A percentile compares a stretch with the other conserved stretches of the same genome.
Evolutionary conservation across 257 asterid species (phyloP).

Genomic region (Solanum gracilifrons): DNA sequence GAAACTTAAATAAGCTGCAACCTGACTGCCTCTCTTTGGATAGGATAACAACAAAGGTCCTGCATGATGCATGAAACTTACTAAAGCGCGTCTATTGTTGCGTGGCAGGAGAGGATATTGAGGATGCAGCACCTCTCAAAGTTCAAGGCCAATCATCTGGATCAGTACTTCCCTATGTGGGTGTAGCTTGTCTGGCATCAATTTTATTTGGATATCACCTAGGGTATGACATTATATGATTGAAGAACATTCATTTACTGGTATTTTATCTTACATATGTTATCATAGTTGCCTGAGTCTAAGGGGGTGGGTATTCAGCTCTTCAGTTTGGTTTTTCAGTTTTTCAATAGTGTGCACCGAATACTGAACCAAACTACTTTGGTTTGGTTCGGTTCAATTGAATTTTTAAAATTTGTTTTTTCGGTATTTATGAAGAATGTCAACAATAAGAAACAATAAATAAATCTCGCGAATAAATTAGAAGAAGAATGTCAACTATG

Average conservation of each 20-base stretch:
- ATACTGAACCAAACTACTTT: too few relatives aligned
- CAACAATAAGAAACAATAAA: background rate
- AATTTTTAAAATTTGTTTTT: too few relatives aligned
- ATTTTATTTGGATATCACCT: constrained; percentile 89
- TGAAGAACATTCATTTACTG: background rate
- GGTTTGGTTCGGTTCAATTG: background rate
- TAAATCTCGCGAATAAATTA: background rate
- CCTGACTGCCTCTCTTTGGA: background rate
- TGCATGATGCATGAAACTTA: background rate
- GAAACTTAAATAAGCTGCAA: background rate
- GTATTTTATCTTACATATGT: background rate
- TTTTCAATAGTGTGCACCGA: too few relatives aligned
- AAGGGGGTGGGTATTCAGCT: too few relatives aligned
- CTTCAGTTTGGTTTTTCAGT: too few relatives aligned
- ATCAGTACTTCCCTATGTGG: constrained; percentile 85
- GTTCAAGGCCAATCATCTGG: constrained; percentile 50
- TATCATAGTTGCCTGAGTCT: background rate
- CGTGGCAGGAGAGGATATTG: constrained; percentile 54
- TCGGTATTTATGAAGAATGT: background rate
- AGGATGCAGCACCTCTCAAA: constrained; percentile 45
- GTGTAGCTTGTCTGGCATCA: constrained; percentile 90
- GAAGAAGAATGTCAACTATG: background rate
- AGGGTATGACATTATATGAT: constrained; percentile 41
- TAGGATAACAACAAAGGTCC: background rate
- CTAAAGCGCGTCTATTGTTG: background rate